These are phyloP conservation scores for Neostapfia colusana DNA, from an alignment of 176 grass and related monocot genomes.

Conservation along the genomic window DNA sequence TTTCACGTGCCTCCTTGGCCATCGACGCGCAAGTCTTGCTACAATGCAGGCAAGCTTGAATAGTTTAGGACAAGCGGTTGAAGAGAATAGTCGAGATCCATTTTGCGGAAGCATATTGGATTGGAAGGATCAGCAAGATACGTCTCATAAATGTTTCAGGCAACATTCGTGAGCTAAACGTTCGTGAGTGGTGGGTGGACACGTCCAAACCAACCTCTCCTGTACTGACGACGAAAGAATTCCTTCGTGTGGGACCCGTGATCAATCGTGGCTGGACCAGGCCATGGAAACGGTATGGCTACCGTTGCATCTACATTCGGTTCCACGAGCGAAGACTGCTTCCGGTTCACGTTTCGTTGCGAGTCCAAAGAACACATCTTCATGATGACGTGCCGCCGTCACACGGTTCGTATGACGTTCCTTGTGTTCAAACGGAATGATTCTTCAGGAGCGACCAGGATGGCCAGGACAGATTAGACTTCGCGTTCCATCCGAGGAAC, in stretches of 20 bases:
- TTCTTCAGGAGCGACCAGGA: not conserved
- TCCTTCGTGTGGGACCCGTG: not conserved
- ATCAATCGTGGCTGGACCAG: slow-evolving; percentile 26
- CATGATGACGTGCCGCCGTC: no score
- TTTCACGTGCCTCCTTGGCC: not conserved
- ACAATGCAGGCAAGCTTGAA: not conserved
- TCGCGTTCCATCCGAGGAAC: no score
- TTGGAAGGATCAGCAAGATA: not conserved
- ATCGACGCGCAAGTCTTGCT: not conserved
- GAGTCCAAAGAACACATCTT: no score
- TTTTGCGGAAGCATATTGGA: not conserved
- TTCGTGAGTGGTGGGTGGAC: not conserved
- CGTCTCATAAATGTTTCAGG: not conserved
- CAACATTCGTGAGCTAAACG: slow-evolving; percentile 5
- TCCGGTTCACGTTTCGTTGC: no score
- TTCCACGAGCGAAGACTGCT: no score
- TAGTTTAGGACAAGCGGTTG: not conserved
- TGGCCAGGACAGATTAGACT: not conserved
- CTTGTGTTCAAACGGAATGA: not conserved
- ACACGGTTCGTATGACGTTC: no score
- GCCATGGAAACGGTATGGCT: not conserved
- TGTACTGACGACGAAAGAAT: not conserved
- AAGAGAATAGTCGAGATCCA: not conserved
- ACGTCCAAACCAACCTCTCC: not conserved
- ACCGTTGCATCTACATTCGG: no score